Base-by-base conservation (phyloP, 768 basidiomycete genomes). In the Lactarius sp. region DNA sequence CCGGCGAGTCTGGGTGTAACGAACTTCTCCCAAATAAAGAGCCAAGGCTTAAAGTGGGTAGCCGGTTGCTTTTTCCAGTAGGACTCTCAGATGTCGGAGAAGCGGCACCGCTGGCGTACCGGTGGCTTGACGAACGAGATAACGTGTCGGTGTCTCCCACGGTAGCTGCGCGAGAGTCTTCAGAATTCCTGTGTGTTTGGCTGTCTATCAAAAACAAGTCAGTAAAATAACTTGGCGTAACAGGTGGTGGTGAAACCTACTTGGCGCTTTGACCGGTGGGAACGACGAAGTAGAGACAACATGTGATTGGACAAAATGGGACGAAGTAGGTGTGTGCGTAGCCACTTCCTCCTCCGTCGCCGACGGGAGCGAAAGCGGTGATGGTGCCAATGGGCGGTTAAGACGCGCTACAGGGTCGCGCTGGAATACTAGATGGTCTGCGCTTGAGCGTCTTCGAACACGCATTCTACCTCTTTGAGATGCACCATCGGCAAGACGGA, bases 381-480 rank as follows among this genome's bases (percentile, higher is more conserved):
- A 70, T n/a, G 74, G 66, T 16, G 73, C 68, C 22, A 61, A 42
- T 31, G 70, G 57, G 6, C 56, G 56, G 34, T 68, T 69, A 42
- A 65, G 70, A 47, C 73, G 75, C 4, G 69, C 56, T 10, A 74
- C 68, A 56, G 67, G 70, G 22, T 70, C 70, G 12, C 72, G 70
- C 60, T 75, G 75, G 50, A 68, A 73, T 50, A 68, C 55, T 0
- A 73, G 66, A 56, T 73, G 70, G 65, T 76, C 75, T 31, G 71
- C 74, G 59, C 74, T 76, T 59, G 71, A 66, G 18, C 72, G 69
- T 10, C 75, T 56, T 42, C 68, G 66, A 51, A 44, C 66, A 4
- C 69, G 73, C 8, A 68, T 62, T 46, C 71, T 65, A 4, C 71
- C 72, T 4, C 71, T 68, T 31, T 55, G 54, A 65, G 61, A 52